Percentiles rank a stretch among this genome's conserved stretches.
phyloP scores from a whole-genome alignment of 192 early-diverging fungal species.

The Coemansia sp. region DNA sequence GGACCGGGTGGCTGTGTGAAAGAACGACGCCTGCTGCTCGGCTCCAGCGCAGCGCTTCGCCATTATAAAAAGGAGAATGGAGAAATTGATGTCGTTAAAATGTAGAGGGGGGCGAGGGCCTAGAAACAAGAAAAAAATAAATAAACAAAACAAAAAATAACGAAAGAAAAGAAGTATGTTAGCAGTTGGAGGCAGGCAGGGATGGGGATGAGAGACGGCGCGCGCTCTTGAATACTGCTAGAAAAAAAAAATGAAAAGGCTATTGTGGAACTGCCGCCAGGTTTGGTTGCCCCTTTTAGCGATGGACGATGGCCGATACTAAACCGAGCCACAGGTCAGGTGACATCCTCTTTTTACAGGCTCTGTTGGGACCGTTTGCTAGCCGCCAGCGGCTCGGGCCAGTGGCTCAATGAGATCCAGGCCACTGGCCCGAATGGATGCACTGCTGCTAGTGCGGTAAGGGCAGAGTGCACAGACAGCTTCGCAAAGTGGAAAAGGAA shows the following conservation, averaged over 20 bases:
- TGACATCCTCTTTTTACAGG: background rate
- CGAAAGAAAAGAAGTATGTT: background rate
- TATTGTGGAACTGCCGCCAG: constrained; percentile 1
- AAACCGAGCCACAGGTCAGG: constrained; percentile 4
- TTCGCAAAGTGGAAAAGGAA: background rate
- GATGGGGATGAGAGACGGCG: background rate
- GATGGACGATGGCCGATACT: constrained; percentile 3
- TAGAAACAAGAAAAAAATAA: constrained; percentile 5
- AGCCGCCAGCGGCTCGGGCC: background rate
- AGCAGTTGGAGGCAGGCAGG: background rate
- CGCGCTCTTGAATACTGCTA: background rate
- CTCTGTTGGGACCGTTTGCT: constrained; percentile 4
- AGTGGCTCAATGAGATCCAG: background rate
- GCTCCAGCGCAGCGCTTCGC: constrained; percentile 5
- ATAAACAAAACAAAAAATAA: constrained; percentile 6
- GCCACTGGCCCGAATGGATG: background rate
- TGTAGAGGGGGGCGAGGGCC: constrained; percentile 1
- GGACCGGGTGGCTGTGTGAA: background rate
- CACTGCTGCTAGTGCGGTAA: background rate
- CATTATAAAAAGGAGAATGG: constrained; percentile 3
- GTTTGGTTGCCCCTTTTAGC: background rate
- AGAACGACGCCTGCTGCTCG: constrained; percentile 1
- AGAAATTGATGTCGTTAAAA: constrained; percentile 5
- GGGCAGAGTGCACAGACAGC: background rate
- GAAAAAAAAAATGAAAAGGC: background rate